phyloP scores from a whole-genome alignment of 2,329 filamentous ascomycete species.

The Stagonosporopsis cucurbitacearum region DNA sequence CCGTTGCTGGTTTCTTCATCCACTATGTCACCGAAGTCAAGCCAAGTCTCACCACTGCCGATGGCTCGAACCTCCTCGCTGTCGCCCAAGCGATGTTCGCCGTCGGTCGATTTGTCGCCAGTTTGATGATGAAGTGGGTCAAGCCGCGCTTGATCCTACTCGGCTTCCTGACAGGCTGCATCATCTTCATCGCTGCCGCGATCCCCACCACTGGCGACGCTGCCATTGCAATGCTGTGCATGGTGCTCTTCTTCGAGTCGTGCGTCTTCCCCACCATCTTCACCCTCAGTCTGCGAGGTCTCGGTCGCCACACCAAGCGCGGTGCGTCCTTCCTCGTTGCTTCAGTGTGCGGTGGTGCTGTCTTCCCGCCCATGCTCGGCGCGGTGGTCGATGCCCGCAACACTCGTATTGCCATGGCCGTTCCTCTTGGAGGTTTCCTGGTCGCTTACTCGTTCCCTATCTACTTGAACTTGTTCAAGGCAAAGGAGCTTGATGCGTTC shows the following conservation, averaged over 20 bases:
- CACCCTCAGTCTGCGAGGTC: slow-evolving; percentile 33
- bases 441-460: slow-evolving; percentile 37
- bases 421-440: slow-evolving; percentile 38
- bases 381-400: slow-evolving; percentile 33
- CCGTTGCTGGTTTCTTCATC: slow-evolving; percentile 56
- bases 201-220: slow-evolving; percentile 51
- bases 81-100: slow-evolving; percentile 64
- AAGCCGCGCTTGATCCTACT: slow-evolving; percentile 63
- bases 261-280: slow-evolving; percentile 44
- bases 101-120: slow-evolving; percentile 61
- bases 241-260: slow-evolving; percentile 62
- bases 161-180: slow-evolving; percentile 58
- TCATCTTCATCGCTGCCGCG: slow-evolving; percentile 58
- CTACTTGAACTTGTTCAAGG: slow-evolving; percentile 39
- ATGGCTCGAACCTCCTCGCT: slow-evolving; percentile 50
- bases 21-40: slow-evolving; percentile 51
- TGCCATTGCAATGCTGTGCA: slow-evolving; percentile 55
- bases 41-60: slow-evolving; percentile 40
- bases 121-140: slow-evolving; percentile 58
- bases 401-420: slow-evolving; percentile 35
- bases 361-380: slow-evolving; percentile 38
- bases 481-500: slow-evolving; percentile 38
- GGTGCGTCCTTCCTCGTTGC: slow-evolving; percentile 36
- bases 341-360: slow-evolving; percentile 33
- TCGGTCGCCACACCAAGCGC: slow-evolving; percentile 38